Percentiles rank a stretch among this genome's conserved stretches.
Conservation (phyloP, 768 basidiomycete species). For the Clitopilus hobsonii region DNA sequence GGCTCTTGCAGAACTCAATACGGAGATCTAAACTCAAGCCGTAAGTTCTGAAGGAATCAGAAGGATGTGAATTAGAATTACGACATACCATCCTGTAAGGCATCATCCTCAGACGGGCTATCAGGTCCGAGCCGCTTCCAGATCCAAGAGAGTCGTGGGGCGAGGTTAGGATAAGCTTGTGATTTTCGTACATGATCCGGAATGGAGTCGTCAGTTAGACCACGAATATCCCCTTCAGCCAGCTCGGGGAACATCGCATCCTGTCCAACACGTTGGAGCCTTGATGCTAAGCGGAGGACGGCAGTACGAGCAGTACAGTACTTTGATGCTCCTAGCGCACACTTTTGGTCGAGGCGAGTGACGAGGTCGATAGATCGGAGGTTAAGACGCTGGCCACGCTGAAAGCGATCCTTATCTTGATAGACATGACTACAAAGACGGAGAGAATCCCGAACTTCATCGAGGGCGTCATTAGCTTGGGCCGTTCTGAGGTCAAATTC, state of each 20-base stretch:
- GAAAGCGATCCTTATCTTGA: conserved; percentile 6
- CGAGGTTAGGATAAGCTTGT: no score
- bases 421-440: conserved; percentile 1
- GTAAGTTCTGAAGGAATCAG: neutral
- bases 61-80: neutral
- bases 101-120: neutral
- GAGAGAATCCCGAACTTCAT: conserved; percentile 3
- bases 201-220: no score
- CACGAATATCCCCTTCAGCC: no score
- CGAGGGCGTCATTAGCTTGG: conserved; percentile 14
- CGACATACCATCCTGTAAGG: neutral
- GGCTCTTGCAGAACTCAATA: neutral
- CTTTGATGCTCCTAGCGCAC: no score
- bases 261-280: no score
- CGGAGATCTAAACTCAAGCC: neutral
- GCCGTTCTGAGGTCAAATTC: conserved; percentile 6
- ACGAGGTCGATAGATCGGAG: neutral
- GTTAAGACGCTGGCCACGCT: conserved; percentile 4
- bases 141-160: neutral
- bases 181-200: no score
- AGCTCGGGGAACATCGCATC: no score
- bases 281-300: no score
- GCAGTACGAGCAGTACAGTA: no score
- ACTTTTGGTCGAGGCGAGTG: neutral
- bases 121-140: neutral